Base-by-base conservation (phyloP, 176 grass and related monocot genomes). In the Elaeis guineensis region DNA sequence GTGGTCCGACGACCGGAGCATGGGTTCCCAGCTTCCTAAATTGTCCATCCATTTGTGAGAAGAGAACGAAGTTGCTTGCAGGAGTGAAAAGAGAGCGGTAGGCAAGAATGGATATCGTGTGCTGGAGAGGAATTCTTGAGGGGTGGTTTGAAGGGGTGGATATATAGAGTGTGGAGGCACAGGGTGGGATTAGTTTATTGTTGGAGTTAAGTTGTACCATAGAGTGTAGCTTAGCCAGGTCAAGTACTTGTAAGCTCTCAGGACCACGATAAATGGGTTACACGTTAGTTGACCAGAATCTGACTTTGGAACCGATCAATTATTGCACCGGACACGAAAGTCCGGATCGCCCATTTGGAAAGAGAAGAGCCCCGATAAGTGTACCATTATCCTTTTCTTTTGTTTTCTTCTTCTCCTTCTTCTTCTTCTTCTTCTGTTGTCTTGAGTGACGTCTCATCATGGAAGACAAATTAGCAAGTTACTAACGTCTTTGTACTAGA, bases 11-110 rank as follows among this genome's bases (percentile, higher is more conserved):
- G 51, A 58, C 20, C 0, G 59, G 59, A 73, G 11, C 59, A 58
- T 59, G 62, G 50, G 61, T 69, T 52, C 89, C 52, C 52, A 89
- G 84, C 72, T 67, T 77, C 76, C 89, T 85, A 30, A 57, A 71
- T 6, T 50, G 75, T 17, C 66, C 64, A 63, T 83, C 79, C 88
- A 91, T 90, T 90, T n/a, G 8, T 3, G 35, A 6, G 49, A 23
- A 32, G 25, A 35, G 58, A 18, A 25, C n/a, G 55, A 50, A 54
- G 50, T 22, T 14, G 17, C 2, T 19, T 16, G 54, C 3, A 44
- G 7, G 17, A 21, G 6, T 55, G 4, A 32, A 22, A 11, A 0
- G 22, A 17, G 1, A 22, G 21, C 1, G 1, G 21, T 22, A 22
- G 21, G 21, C 21, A 22, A 22, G n/a, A 16, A 49, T 5, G 60